A percentile compares a stretch with the other conserved stretches of the same genome.
phyloP scores from a whole-genome alignment of 768 basidiomycete genomes.

The Lactarius vividus region DNA sequence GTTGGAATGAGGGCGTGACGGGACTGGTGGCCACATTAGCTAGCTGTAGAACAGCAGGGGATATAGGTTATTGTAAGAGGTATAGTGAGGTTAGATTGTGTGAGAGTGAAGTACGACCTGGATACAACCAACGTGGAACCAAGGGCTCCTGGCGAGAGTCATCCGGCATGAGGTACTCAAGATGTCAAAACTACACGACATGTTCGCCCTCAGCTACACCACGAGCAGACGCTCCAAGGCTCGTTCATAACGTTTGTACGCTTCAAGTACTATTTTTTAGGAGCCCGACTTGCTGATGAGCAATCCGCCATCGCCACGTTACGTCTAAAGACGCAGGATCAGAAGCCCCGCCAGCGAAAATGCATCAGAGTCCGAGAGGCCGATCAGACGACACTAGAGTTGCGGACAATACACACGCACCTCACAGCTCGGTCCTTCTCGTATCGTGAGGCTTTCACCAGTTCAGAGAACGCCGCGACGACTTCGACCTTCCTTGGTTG shows the following conservation, averaged over 20 bases:
- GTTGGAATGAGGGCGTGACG: no score
- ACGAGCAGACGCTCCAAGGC: constrained; percentile 40
- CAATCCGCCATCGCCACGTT: background rate
- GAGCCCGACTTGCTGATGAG: background rate
- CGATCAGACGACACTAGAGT: background rate
- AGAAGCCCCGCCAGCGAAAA: no score
- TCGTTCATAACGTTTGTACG: background rate
- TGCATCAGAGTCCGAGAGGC: no score
- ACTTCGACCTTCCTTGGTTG: constrained; percentile 69
- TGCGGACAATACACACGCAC: constrained; percentile 41
- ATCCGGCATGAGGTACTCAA: background rate
- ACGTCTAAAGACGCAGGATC: background rate
- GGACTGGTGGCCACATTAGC: no score
- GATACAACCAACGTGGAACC: background rate
- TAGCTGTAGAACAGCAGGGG: no score
- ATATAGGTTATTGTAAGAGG: no score
- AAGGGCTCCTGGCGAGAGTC: background rate
- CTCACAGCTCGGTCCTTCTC: constrained; percentile 66
- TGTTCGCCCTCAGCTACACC: constrained; percentile 87
- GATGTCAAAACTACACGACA: constrained; percentile 51
- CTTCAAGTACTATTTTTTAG: background rate
- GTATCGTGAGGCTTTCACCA: constrained; percentile 54
- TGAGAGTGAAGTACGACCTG: background rate
- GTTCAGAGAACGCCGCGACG: constrained; percentile 78
- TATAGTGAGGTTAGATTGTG: background rate